Conservation (phyloP, 805 yeast genomes). For the Brettanomyces nanus region DNA sequence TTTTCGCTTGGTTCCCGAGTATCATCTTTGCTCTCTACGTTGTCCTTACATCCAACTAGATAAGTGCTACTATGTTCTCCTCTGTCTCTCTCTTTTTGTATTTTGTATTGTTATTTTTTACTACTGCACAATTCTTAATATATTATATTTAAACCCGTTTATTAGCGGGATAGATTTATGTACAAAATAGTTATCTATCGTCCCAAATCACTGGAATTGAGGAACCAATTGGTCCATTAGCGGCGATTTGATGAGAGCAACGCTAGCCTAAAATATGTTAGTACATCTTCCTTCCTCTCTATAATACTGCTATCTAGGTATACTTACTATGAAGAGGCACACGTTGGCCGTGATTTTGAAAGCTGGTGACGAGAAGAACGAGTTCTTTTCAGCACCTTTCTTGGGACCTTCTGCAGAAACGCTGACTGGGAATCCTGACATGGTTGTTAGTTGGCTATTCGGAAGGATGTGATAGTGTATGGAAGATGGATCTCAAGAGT, state of each 20-base stretch:
- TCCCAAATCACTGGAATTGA: constrained; percentile 38
- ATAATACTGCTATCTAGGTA: background rate
- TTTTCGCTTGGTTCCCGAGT: constrained; percentile 70
- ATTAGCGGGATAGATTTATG: background rate
- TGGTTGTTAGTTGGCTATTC: too few relatives aligned
- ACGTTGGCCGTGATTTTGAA: constrained; percentile 59
- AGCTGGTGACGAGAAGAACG: constrained; percentile 54
- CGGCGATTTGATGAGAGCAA: constrained; percentile 68
- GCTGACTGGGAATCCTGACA: constrained; percentile 26
- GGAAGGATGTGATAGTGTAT: too few relatives aligned
- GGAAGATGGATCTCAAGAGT: background rate
- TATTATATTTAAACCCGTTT: background rate
- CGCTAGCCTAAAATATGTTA: constrained; percentile 44
- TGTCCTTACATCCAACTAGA: constrained; percentile 24
- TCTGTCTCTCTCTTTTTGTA: constrained; percentile 1
- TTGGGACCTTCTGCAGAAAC: constrained; percentile 16
- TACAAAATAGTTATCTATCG: too few relatives aligned
- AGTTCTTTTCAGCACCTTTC: constrained; percentile 26
- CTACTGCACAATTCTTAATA: background rate
- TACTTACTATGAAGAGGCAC: constrained; percentile 44
- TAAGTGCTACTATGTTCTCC: background rate
- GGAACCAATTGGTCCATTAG: constrained; percentile 79
- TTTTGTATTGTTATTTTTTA: background rate
- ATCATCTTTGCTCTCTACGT: constrained; percentile 68
- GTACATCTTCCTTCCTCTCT: constrained; percentile 4